These are phyloP conservation scores for Debaryomyces coudertii DNA, from an alignment of 1,139 yeast species.

Conservation along the genomic window DNA sequence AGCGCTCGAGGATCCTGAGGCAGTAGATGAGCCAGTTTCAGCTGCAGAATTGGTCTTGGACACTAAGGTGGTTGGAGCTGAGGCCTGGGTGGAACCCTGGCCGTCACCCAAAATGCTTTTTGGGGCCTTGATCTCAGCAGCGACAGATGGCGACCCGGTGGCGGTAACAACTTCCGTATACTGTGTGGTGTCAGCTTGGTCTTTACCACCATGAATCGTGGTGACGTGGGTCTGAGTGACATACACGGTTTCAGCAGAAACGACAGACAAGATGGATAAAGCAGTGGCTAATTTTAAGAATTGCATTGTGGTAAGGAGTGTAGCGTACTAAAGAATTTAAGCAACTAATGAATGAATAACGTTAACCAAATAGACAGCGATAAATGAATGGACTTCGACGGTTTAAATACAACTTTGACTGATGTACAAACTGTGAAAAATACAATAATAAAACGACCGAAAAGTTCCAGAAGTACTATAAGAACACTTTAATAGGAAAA, in stretches of 20 bases:
- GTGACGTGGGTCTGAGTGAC: constrained; percentile 23
- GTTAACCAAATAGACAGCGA: background rate
- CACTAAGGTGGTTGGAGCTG: constrained; percentile 11
- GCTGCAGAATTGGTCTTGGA: constrained; percentile 11
- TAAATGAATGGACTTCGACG: constrained; percentile 6
- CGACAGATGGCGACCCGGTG: constrained; percentile 11
- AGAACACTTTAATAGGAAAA: constrained; percentile 7
- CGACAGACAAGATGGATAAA: constrained; percentile 19
- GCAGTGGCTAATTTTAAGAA: constrained; percentile 20
- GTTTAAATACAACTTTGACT: constrained; percentile 2
- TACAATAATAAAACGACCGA: constrained; percentile 2
- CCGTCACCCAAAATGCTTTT: background rate
- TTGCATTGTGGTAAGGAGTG: constrained; percentile 18
- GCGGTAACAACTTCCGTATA: constrained; percentile 11
- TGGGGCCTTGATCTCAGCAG: constrained; percentile 9
- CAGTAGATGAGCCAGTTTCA: constrained; percentile 10
- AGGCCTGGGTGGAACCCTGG: background rate
- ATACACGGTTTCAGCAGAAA: constrained; percentile 19
- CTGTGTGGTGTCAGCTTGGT: constrained; percentile 11
- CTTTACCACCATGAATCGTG: constrained; percentile 21
- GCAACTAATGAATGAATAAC: background rate
- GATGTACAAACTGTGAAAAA: constrained; percentile 2
- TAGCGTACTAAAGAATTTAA: constrained; percentile 1
- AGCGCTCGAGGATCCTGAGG: constrained; percentile 15
- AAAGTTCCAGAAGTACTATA: constrained; percentile 8